Evolutionary conservation across 1,139 yeast species (phyloP).

Genomic region (Geotrichum australiense): DNA sequence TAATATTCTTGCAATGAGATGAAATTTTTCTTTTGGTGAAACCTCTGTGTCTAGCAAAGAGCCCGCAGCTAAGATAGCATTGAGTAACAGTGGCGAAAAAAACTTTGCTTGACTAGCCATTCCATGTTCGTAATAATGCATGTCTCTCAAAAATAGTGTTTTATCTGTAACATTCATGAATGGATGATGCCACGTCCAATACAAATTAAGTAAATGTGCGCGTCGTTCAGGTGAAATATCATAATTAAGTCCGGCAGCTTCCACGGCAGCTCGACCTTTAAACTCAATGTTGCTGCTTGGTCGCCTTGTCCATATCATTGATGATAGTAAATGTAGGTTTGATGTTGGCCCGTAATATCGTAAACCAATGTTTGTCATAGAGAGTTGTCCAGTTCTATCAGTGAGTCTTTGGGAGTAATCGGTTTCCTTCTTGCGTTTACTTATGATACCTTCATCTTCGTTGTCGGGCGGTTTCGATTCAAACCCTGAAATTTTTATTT

Average conservation of each 20-base stretch:
- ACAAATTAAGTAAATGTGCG: slow-evolving; percentile 22
- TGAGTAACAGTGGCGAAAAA: slow-evolving; percentile 22
- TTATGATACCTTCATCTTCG: not conserved
- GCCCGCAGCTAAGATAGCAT: slow-evolving; percentile 24
- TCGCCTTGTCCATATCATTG: slow-evolving; percentile 14
- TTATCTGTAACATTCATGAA: slow-evolving; percentile 21
- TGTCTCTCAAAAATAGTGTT: slow-evolving; percentile 22
- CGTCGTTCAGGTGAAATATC: slow-evolving; percentile 18
- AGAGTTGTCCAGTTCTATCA: slow-evolving; percentile 17
- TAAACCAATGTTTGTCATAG: slow-evolving; percentile 24
- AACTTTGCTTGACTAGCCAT: slow-evolving; percentile 17
- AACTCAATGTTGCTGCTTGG: slow-evolving; percentile 17
- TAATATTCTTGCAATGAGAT: slow-evolving; percentile 16
- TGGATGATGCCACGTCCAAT: slow-evolving; percentile 26
- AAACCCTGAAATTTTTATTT: too few species aligned
- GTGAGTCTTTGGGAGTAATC: slow-evolving; percentile 15
- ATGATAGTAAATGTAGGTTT: slow-evolving; percentile 19
- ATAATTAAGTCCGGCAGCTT: slow-evolving; percentile 15
- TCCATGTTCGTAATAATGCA: slow-evolving; percentile 16
- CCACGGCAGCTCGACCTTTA: slow-evolving; percentile 17
- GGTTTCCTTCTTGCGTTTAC: slow-evolving; percentile 1
- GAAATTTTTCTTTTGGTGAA: slow-evolving; percentile 12
- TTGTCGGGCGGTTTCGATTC: not conserved
- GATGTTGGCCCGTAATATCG: slow-evolving; percentile 26
- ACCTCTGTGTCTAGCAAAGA: slow-evolving; percentile 21